Evolutionary conservation across 1,139 yeast genomes (phyloP).

Genomic region (Chernovozyma sophiae-reginae): DNA sequence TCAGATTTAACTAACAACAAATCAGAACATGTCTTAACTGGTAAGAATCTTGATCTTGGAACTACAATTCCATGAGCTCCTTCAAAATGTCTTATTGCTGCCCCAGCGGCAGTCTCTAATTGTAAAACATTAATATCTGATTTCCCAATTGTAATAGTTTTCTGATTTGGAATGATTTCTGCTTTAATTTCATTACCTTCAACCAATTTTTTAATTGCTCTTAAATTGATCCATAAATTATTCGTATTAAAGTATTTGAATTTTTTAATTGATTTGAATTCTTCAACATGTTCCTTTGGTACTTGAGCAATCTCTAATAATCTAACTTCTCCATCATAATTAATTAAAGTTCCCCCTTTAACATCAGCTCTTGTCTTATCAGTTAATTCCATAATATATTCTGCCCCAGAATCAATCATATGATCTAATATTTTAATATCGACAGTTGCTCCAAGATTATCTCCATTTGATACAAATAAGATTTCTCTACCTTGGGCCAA

Average conservation of each 20-base stretch:
- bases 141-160: constrained; percentile 74
- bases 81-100: constrained; percentile 93
- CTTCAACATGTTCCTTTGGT: constrained; percentile 98
- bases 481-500: constrained; percentile 93
- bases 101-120: constrained; percentile 98
- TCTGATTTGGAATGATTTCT: constrained; percentile 94
- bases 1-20: constrained; percentile 94
- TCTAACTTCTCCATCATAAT: constrained; percentile 92
- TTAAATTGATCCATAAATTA: constrained; percentile 94
- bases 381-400: constrained; percentile 96
- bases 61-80: constrained; percentile 98
- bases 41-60: constrained; percentile 95
- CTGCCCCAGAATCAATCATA: constrained; percentile 88
- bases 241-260: constrained; percentile 97
- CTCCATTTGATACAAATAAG: constrained; percentile 95
- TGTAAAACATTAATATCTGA: constrained; percentile 83
- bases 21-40: constrained; percentile 96
- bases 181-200: constrained; percentile 79
- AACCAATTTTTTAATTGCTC: constrained; percentile 88
- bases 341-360: constrained; percentile 97
- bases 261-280: constrained; percentile 94
- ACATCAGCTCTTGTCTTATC: constrained; percentile 99
- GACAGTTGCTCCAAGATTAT: constrained; percentile 97
- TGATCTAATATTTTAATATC: constrained; percentile 87
- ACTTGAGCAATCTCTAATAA: constrained; percentile 97